Percentiles rank a stretch among this genome's conserved stretches.
Evolutionary conservation across 768 basidiomycete genomes (phyloP).

Genomic region (Coprinellus micaceus): DNA sequence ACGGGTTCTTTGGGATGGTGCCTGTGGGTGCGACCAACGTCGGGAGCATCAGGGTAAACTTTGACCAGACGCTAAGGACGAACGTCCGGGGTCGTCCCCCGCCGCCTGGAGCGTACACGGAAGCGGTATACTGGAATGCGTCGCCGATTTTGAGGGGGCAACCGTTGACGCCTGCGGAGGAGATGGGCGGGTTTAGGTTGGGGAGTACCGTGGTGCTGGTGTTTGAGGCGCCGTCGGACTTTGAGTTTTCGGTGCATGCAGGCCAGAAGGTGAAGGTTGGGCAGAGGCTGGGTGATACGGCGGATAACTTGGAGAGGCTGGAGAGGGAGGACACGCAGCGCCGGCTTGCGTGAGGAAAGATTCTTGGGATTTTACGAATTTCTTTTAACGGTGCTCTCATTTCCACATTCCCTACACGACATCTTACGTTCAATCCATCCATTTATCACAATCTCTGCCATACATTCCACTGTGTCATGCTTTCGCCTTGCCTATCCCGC

Average conservation of each 20-base stretch:
- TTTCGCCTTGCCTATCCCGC: background rate
- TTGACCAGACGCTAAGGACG: constrained; percentile 89
- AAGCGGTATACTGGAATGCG: constrained; percentile 87
- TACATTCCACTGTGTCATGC: constrained; percentile 8
- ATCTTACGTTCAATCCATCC: background rate
- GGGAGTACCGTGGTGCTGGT: constrained; percentile 96
- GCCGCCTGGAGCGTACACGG: constrained; percentile 83
- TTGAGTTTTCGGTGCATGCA: constrained; percentile 70
- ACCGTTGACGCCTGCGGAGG: constrained; percentile 81
- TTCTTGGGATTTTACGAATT: background rate
- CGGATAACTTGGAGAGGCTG: constrained; percentile 25
- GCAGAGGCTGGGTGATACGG: constrained; percentile 66
- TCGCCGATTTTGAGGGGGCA: constrained; percentile 83
- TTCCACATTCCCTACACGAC: background rate
- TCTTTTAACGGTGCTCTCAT: background rate
- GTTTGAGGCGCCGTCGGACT: constrained; percentile 87
- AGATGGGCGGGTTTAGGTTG: constrained; percentile 96
- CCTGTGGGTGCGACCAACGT: constrained; percentile 99
- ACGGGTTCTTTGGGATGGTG: constrained; percentile 96
- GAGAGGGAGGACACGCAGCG: constrained; percentile 4
- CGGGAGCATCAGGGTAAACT: constrained; percentile 93
- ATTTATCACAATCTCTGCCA: background rate
- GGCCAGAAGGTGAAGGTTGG: constrained; percentile 89
- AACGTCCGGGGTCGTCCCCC: constrained; percentile 73
- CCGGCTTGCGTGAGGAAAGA: background rate